Conservation (phyloP, 257 asterid genomes). For the Primulina eburnea region DNA sequence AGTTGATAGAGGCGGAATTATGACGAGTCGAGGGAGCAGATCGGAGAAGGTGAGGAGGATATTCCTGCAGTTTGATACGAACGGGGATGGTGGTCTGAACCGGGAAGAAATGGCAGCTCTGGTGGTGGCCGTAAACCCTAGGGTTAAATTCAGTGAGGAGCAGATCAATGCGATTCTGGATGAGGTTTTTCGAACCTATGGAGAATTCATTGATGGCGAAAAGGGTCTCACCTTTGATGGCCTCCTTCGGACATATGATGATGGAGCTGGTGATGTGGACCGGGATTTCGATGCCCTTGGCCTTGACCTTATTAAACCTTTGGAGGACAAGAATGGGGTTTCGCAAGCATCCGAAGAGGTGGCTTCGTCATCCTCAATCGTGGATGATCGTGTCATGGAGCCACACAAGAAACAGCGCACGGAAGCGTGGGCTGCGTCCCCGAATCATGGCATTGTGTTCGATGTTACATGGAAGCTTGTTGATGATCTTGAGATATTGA, state of each 20-base stretch:
- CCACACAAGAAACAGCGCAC: constrained; percentile 91
- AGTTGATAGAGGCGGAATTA: background rate
- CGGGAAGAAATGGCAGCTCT: constrained; percentile 57
- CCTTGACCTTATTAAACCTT: constrained; percentile 73
- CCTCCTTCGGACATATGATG: constrained; percentile 90
- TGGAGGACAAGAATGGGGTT: constrained; percentile 43
- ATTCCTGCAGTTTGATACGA: constrained; percentile 43
- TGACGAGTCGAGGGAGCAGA: constrained; percentile 52
- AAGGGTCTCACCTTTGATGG: constrained; percentile 88
- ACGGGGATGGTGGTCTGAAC: constrained; percentile 48
- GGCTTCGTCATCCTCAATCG: constrained; percentile 71
- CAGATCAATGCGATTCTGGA: constrained; percentile 90
- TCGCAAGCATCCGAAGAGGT: constrained; percentile 55
- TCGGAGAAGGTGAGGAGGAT: constrained; percentile 58
- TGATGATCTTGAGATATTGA: constrained; percentile 75
- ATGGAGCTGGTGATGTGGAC: constrained; percentile 98
- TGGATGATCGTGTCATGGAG: constrained; percentile 72
- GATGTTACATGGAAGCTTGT: constrained; percentile 95
- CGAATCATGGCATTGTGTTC: constrained; percentile 91
- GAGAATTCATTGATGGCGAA: constrained; percentile 76
- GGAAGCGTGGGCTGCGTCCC: constrained; percentile 97
- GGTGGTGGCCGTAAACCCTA: constrained; percentile 92
- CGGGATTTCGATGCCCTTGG: constrained; percentile 94
- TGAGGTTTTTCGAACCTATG: constrained; percentile 85
- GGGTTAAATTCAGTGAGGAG: constrained; percentile 93